These are phyloP conservation scores for Monosporascus ibericus DNA, from an alignment of 2,329 filamentous ascomycete species.

Conservation along the genomic window DNA sequence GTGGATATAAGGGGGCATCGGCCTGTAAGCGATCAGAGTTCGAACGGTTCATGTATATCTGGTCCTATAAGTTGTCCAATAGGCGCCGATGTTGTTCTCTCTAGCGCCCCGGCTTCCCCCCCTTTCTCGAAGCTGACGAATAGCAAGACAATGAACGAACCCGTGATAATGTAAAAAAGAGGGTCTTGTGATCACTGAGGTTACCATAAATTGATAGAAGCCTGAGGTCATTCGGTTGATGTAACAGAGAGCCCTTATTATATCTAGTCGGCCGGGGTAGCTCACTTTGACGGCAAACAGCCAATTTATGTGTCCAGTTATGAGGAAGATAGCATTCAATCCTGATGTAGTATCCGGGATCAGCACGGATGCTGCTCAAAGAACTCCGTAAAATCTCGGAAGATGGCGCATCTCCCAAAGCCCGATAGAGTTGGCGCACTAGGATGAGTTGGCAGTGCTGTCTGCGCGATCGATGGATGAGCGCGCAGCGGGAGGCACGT, in stretches of 20 bases:
- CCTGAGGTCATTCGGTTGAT: not conserved
- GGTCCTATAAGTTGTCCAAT: not conserved
- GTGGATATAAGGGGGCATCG: too few species aligned
- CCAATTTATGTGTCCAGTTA: not conserved
- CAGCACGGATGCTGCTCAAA: not conserved
- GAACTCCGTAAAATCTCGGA: not conserved
- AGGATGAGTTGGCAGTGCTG: not conserved
- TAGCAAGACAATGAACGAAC: not conserved
- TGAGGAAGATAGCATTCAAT: not conserved
- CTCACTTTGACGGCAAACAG: not conserved
- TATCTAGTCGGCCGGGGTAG: not conserved
- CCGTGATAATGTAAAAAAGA: not conserved
- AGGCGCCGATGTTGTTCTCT: not conserved
- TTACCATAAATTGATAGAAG: not conserved
- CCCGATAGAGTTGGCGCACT: not conserved
- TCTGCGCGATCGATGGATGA: not conserved
- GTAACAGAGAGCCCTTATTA: not conserved
- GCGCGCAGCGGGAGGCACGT: not conserved
- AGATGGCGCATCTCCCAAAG: not conserved
- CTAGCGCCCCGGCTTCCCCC: not conserved
- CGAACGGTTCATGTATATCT: not conserved
- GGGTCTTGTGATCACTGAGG: not conserved
- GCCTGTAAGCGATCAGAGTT: too few species aligned
- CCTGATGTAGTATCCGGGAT: not conserved
- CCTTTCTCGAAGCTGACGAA: not conserved